phyloP scores from a whole-genome alignment of 164 flowering plant species.

The Taxillus chinensis region DNA sequence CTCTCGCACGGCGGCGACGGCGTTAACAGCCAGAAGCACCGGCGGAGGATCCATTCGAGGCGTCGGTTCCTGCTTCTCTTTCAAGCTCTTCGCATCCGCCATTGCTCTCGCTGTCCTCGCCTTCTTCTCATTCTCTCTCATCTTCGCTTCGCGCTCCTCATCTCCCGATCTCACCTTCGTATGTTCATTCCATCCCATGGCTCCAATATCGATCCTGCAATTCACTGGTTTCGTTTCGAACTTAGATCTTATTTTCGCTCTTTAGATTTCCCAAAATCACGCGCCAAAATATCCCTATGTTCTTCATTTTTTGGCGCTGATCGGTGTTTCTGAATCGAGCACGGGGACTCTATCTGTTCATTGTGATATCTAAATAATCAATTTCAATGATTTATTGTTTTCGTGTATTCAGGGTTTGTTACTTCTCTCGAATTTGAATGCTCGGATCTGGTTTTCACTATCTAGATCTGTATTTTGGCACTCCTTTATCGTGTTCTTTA shows the following conservation, averaged over 20 bases:
- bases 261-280: too few species aligned
- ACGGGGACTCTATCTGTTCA: too few species aligned
- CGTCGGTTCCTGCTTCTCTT: background rate
- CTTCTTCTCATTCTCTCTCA: conserved; percentile 19
- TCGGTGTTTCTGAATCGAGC: too few species aligned
- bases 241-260: too few species aligned
- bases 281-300: too few species aligned
- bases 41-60: too few species aligned
- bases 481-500: background rate
- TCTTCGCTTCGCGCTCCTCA: conserved; percentile 17
- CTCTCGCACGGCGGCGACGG: too few species aligned
- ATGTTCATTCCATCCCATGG: background rate
- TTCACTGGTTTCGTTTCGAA: too few species aligned
- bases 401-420: too few species aligned
- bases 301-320: too few species aligned
- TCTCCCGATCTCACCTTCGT: conserved; percentile 7
- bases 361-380: background rate
- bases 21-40: too few species aligned
- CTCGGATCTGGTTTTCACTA: background rate
- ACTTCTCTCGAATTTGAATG: background rate
- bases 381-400: background rate
- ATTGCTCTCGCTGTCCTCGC: conserved; percentile 5
- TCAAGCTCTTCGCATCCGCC: conserved; percentile 1
- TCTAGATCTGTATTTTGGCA: conserved; percentile 4
- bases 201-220: too few species aligned